Evolutionary conservation across 768 basidiomycete genomes (phyloP), one percentile per base, ranked within the genome.

Genomic region (Lactarius sp.): DNA sequence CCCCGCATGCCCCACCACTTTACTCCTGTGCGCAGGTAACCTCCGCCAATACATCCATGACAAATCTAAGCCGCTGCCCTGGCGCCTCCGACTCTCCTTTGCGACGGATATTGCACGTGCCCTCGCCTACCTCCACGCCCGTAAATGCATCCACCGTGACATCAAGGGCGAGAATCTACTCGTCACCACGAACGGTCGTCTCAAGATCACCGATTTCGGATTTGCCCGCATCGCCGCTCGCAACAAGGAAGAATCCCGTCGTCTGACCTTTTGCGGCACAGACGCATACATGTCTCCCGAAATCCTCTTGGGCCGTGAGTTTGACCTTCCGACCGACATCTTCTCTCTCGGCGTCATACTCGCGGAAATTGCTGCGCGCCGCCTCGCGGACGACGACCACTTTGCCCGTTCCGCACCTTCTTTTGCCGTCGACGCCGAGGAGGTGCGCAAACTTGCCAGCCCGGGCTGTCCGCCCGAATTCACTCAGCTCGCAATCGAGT

Each of bases 181-280:
- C n/a, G 87, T 98, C 22, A 98, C 95, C 0, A 77, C 87, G 42
- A 99, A 99, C 70, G 92, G 93, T 22, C 85, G 96, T 50, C 81
- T 98, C 71, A 99, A 98, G 78, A 88, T 98, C 69, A 97, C 95
- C n/a, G 96, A 99, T 72, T 99, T 99, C 75, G 96, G 96, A 1
- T 96, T 98, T 69, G 94, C 94, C 4, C 83, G 96, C 41, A 97
- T 98, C 70, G 93, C 93, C 0, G 94, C 94, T 0, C 83, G 90
- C 47, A 96, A 92, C 70, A 91, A 86, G 61, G 94, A 95, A 67
- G 96, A 98, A 76, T 83, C 80, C 58, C 90, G 88, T 71, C 83
- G 90, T 4, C 81, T 93, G 50, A 93, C 91, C 0, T 92, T 92
- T 74, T 90, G 87, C 65, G 90, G 90, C n/a, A 92, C 90, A 2